Percentiles rank a stretch among this genome's conserved stretches.
phyloP scores from a whole-genome alignment of 257 asterid genomes.

The Solanum ossicruentum region DNA sequence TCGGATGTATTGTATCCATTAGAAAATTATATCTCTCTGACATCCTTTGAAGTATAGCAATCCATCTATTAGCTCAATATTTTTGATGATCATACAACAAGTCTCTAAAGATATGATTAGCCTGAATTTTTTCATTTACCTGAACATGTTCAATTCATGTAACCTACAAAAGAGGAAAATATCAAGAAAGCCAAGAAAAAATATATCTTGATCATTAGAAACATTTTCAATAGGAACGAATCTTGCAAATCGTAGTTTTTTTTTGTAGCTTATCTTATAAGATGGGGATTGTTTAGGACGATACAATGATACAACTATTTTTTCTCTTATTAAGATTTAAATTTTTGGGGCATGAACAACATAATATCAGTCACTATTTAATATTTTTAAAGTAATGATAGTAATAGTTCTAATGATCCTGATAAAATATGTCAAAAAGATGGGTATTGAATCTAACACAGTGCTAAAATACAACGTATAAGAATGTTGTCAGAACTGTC shows the following conservation, averaged over 20 bases:
- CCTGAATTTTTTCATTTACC: conserved; percentile 43
- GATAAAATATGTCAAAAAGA: background rate
- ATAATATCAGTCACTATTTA: background rate
- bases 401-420: background rate
- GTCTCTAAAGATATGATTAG: conserved; percentile 45
- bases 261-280: background rate
- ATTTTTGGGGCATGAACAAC: background rate
- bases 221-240: background rate
- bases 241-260: background rate
- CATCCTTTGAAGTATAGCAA: conserved; percentile 43
- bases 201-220: background rate
- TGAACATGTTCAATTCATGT: conserved; percentile 75
- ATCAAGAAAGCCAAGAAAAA: background rate
- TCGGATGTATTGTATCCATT: conserved; percentile 11
- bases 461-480: background rate
- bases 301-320: background rate
- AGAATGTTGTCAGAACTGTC: background rate
- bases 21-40: conserved; percentile 41
- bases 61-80: conserved; percentile 62
- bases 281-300: background rate
- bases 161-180: conserved; percentile 19
- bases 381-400: background rate
- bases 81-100: conserved; percentile 35
- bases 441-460: background rate
- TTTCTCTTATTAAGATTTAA: background rate